phyloP scores from a whole-genome alignment of 345 rosid species.

The Eucalyptus leucophloia region DNA sequence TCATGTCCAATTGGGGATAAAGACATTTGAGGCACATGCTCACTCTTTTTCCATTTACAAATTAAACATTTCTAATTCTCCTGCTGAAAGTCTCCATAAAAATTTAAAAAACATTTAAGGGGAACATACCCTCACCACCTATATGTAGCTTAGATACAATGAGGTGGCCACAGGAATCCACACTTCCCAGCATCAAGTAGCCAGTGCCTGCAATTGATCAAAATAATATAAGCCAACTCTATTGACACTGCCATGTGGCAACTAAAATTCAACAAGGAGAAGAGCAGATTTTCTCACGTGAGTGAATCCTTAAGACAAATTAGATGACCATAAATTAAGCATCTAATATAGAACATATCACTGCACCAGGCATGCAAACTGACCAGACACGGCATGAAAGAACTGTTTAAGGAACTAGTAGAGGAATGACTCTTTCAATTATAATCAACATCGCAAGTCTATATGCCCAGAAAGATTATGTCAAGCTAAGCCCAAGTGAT shows the following conservation, averaged over 20 bases:
- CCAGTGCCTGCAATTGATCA: constrained; percentile 12
- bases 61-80: neutral
- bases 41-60: neutral
- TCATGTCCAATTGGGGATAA: neutral
- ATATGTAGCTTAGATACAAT: constrained; percentile 46
- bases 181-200: constrained; percentile 49
- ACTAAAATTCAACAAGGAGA: neutral
- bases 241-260: rapidly evolving
- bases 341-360: neutral
- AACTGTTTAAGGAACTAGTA: neutral
- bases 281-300: neutral
- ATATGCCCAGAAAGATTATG: neutral
- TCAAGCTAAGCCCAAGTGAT: neutral
- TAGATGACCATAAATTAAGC: neutral
- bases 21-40: neutral
- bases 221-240: neutral
- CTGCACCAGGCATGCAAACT: neutral
- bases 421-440: neutral
- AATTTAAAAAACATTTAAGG: neutral
- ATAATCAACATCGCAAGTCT: neutral
- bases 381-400: neutral
- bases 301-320: neutral
- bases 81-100: neutral
- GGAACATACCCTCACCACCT: constrained; percentile 30
- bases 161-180: constrained; percentile 53